These are phyloP conservation scores for Zymoseptoria pseudotritici DNA, from an alignment of 2,329 filamentous ascomycete genomes.

Conservation along the genomic window DNA sequence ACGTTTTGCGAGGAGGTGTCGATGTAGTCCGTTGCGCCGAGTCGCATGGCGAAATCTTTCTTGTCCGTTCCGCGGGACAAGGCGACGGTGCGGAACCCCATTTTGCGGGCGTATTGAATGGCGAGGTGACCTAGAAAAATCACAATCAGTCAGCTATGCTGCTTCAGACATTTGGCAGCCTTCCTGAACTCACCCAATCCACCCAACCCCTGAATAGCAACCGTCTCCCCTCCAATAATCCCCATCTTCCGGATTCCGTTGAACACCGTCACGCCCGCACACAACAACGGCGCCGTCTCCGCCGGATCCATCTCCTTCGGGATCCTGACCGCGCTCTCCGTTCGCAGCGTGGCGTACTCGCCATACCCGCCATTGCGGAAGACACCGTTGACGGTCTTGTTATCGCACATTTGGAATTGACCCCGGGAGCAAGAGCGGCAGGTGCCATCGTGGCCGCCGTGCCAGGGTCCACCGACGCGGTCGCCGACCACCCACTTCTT, in stretches of 20 bases:
- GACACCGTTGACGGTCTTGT: constrained; percentile 57
- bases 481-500: constrained; percentile 56
- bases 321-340: constrained; percentile 52
- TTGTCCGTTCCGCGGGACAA: constrained; percentile 45
- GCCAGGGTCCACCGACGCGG: constrained; percentile 61
- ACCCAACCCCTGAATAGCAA: constrained; percentile 48
- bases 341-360: constrained; percentile 54
- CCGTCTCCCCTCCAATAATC: constrained; percentile 38
- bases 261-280: constrained; percentile 47
- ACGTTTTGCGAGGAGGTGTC: constrained; percentile 47
- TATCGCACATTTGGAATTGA: constrained; percentile 62
- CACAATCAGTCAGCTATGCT: constrained; percentile 36
- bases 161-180: constrained; percentile 34
- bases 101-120: constrained; percentile 45
- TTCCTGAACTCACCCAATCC: constrained; percentile 10
- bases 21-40: constrained; percentile 53
- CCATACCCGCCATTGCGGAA: constrained; percentile 56
- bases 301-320: constrained; percentile 42
- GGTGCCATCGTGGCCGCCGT: constrained; percentile 56
- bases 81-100: constrained; percentile 48
- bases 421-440: constrained; percentile 59
- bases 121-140: constrained; percentile 40
- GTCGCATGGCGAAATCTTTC: constrained; percentile 45
- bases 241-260: constrained; percentile 45
- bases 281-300: constrained; percentile 41